Evolutionary conservation across 345 rosid genomes (phyloP), one percentile per base, ranked within the genome.

Genomic region (Gynandropsis gynandra): DNA sequence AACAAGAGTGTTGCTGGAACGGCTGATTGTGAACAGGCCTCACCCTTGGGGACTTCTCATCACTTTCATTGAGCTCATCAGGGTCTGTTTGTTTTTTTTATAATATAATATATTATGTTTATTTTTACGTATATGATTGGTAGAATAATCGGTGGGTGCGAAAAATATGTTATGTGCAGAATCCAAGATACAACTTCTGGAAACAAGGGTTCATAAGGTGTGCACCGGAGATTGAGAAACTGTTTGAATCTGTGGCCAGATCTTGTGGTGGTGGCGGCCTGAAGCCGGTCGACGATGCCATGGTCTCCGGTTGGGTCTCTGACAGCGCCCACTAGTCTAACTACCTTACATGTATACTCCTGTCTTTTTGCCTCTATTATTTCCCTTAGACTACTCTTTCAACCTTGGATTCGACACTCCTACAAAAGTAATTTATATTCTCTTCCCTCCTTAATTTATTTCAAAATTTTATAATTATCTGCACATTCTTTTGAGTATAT

Each of bases 31-130:
- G 18, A 88, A 81, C 50, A 69, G 89, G 47, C 99, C 99, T 15
- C 99, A 93, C 65, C 99, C 99, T 0, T 93, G 99, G 99, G 99
- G 99, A 27, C 95, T 93, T 39, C 88, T 93, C 49, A 93, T 93
- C 50, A 83, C 99, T 10, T 93, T 93, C 77, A 93, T 93, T 8
- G 97, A 93, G 76, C 92, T 93, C 47, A 93, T 93, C 65, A 93
- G 82, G 95, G 95, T 82, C 7, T 2, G n/a, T 8, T 37, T 37
- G 41, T 10, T 37, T 37, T 8, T n/a, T n/a, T n/a, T n/a, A n/a
- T n/a, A n/a, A n/a, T n/a, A n/a, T n/a, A 37, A 10, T 37, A 10
- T 10, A 37, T 37, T 37, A n/a, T n/a, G n/a, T n/a, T n/a, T n/a
- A n/a, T n/a, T n/a, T n/a, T n/a, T n/a, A n/a, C n/a, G n/a, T n/a